These are phyloP conservation scores for Exidia glandulosa DNA, from an alignment of 768 basidiomycete species.

Conservation along the genomic window DNA sequence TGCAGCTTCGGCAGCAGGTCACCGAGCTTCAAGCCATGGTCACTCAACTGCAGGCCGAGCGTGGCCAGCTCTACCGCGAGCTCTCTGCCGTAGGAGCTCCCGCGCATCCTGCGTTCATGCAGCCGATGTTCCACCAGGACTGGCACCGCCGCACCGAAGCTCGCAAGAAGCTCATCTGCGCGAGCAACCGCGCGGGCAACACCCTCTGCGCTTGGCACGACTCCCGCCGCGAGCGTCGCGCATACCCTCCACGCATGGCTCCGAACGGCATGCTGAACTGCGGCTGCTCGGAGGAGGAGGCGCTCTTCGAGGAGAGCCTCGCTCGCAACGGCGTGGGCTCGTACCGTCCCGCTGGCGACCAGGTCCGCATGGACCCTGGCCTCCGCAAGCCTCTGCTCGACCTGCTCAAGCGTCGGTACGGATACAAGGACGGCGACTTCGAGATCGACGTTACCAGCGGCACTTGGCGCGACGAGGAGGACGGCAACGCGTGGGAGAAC, in stretches of 20 bases:
- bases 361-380: constrained; percentile 81
- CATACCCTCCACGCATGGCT: constrained; percentile 68
- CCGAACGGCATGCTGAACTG: constrained; percentile 73
- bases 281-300: constrained; percentile 75
- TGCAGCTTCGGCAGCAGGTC: neutral
- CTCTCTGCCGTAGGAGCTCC: neutral
- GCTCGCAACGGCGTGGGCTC: constrained; percentile 69
- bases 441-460: constrained; percentile 56
- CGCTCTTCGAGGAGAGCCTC: constrained; percentile 78
- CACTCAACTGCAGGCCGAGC: neutral
- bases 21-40: neutral
- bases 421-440: constrained; percentile 78
- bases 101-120: constrained; percentile 26
- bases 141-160: constrained; percentile 70
- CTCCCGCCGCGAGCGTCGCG: constrained; percentile 70
- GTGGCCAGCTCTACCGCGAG: neutral
- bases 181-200: constrained; percentile 78
- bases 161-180: constrained; percentile 61
- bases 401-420: constrained; percentile 60
- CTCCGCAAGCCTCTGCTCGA: constrained; percentile 69
- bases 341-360: constrained; percentile 67
- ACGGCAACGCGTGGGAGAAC: constrained; percentile 23
- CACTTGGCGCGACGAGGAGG: constrained; percentile 60
- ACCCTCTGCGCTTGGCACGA: constrained; percentile 88
- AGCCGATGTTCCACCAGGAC: constrained; percentile 39